Percentiles rank a stretch among this genome's conserved stretches.
phyloP scores from a whole-genome alignment of 495 filamentous ascomycete genomes.

The Hypoxylon subgilvum region DNA sequence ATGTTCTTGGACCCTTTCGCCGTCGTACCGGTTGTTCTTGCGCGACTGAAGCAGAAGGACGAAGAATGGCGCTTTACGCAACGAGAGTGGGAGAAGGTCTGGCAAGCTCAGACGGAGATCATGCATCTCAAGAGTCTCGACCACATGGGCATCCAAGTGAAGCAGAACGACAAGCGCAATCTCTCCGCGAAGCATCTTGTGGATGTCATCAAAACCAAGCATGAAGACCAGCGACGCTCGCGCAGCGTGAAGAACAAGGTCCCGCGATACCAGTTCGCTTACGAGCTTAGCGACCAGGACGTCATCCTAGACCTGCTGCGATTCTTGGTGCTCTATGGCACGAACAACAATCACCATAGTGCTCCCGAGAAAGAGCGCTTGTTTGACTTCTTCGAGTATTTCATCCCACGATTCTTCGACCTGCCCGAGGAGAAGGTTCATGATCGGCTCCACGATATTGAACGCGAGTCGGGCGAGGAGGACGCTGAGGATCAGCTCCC shows the following conservation, averaged over 20 bases:
- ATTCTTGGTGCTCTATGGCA: constrained; percentile 76
- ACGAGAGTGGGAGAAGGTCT: constrained; percentile 99
- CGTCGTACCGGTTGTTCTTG: constrained; percentile 84
- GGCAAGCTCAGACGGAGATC: constrained; percentile 89
- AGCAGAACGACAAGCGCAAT: constrained; percentile 83
- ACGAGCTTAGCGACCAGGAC: constrained; percentile 73
- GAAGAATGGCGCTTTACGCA: constrained; percentile 96
- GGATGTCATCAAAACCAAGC: constrained; percentile 82
- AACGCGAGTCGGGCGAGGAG: constrained; percentile 66
- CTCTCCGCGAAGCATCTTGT: constrained; percentile 86
- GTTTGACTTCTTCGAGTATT: constrained; percentile 82
- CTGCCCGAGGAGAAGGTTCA: constrained; percentile 77
- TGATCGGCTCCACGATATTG: constrained; percentile 74
- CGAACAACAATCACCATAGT: constrained; percentile 69
- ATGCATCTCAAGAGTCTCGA: constrained; percentile 96
- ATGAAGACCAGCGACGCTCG: constrained; percentile 78
- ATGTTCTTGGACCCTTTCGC: constrained; percentile 81
- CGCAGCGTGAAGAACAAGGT: constrained; percentile 64
- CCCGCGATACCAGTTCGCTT: constrained; percentile 74
- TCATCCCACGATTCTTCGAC: constrained; percentile 88
- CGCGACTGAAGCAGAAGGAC: constrained; percentile 86
- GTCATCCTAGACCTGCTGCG: constrained; percentile 82
- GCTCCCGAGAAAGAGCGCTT: constrained; percentile 76
- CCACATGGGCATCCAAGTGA: constrained; percentile 88
- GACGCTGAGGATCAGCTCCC: constrained; percentile 70